Conservation (phyloP, 768 basidiomycete genomes). For the Leucogyrophana mollusca region DNA sequence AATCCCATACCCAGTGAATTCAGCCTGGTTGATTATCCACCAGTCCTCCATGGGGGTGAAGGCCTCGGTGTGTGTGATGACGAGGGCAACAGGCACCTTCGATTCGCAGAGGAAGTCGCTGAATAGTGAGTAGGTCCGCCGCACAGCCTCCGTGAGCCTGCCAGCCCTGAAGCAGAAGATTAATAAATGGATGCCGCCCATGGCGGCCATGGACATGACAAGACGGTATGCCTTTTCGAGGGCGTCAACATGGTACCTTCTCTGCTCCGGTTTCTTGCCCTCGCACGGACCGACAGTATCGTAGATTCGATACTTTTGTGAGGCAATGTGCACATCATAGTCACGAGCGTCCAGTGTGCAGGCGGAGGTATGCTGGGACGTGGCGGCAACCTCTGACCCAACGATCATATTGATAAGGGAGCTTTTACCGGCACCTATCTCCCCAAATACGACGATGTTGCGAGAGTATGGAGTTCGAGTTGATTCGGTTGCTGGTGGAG, state of each 20-base stretch:
- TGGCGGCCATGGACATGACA: constrained; percentile 3
- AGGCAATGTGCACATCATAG: constrained; percentile 16
- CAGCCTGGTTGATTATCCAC: constrained; percentile 10
- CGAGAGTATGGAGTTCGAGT: constrained; percentile 6
- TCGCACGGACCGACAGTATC: constrained; percentile 33
- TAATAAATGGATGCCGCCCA: constrained; percentile 14
- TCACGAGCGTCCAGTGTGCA: constrained; percentile 23
- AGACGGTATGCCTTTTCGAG: constrained; percentile 12
- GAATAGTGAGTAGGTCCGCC: constrained; percentile 24
- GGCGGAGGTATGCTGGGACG: constrained; percentile 20
- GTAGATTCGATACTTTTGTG: constrained; percentile 24
- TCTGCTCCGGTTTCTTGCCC: constrained; percentile 17
- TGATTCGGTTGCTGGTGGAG: no score
- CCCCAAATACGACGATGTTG: constrained; percentile 26
- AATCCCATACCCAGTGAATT: neutral
- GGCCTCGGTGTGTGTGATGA: constrained; percentile 31
- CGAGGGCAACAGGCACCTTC: constrained; percentile 19
- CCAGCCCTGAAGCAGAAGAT: constrained; percentile 30
- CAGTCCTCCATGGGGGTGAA: constrained; percentile 14
- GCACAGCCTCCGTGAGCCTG: constrained; percentile 18
- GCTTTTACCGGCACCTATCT: constrained; percentile 28
- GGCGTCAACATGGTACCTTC: constrained; percentile 8
- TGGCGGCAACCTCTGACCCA: constrained; percentile 19
- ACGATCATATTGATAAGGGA: constrained; percentile 28
- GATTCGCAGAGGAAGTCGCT: constrained; percentile 10